phyloP scores from a whole-genome alignment of 805 yeast species.

The Candida saitoana region DNA sequence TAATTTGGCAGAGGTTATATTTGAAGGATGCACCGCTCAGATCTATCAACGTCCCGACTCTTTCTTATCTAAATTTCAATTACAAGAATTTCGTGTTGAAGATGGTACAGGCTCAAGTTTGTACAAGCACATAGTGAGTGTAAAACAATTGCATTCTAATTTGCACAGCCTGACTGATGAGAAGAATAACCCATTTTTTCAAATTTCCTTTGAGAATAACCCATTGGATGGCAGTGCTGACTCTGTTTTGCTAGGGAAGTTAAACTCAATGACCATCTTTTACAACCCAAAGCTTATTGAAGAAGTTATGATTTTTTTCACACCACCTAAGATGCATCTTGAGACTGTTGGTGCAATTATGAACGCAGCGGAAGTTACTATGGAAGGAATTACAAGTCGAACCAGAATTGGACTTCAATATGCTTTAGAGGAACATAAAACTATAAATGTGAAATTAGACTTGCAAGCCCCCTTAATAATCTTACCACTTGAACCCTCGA shows the following conservation, averaged over 20 bases:
- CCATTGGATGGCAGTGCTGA: constrained; percentile 86
- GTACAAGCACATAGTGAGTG: constrained; percentile 86
- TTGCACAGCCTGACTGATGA: constrained; percentile 16
- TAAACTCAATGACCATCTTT: constrained; percentile 83
- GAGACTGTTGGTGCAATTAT: constrained; percentile 88
- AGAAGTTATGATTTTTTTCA: constrained; percentile 69
- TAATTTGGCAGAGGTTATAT: constrained; percentile 70
- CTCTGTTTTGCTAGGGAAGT: constrained; percentile 64
- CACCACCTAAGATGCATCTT: constrained; percentile 78
- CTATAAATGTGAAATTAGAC: constrained; percentile 79
- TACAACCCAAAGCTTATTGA: constrained; percentile 85
- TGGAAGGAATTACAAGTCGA: constrained; percentile 84
- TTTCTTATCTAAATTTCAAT: constrained; percentile 61
- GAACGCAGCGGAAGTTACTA: constrained; percentile 92
- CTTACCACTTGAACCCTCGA: constrained; percentile 74
- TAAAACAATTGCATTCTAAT: constrained; percentile 55
- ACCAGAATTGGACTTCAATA: constrained; percentile 91
- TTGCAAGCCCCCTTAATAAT: constrained; percentile 91
- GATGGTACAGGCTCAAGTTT: constrained; percentile 78
- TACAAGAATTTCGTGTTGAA: constrained; percentile 78
- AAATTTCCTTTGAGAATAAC: constrained; percentile 75
- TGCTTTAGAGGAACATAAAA: constrained; percentile 91
- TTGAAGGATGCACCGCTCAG: constrained; percentile 76
- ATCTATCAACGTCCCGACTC: constrained; percentile 79
- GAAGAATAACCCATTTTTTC: constrained; percentile 65